Percentiles rank a stretch among this genome's conserved stretches.
phyloP scores from a whole-genome alignment of 2,329 filamentous ascomycete genomes.

The Fusarium bactridioides region DNA sequence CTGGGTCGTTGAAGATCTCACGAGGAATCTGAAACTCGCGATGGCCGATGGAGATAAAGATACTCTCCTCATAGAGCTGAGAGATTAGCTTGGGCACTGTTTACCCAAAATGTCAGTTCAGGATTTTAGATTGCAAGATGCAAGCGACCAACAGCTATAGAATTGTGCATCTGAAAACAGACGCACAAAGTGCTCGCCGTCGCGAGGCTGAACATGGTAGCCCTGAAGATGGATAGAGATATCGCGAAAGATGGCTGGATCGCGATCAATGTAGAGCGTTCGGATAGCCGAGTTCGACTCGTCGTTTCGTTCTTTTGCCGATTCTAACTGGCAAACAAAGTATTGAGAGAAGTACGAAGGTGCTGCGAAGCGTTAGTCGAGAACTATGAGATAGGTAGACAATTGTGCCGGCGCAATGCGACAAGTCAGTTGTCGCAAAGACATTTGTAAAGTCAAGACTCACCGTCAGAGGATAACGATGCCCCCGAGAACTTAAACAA shows the following conservation, averaged over 20 bases:
- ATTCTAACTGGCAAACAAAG: conserved; percentile 82
- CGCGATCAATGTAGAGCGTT: conserved; percentile 94
- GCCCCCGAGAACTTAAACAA: conserved; percentile 78
- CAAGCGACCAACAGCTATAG: conserved; percentile 72
- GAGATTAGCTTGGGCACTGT: conserved; percentile 87
- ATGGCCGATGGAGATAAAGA: conserved; percentile 90
- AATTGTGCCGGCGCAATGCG: neutral
- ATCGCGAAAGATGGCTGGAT: conserved; percentile 86
- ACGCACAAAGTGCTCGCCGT: conserved; percentile 88
- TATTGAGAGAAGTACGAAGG: conserved; percentile 97
- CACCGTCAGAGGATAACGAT: conserved; percentile 76
- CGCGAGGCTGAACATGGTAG: conserved; percentile 83
- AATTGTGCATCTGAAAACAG: conserved; percentile 96
- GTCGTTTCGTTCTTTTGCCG: conserved; percentile 66
- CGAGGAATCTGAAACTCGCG: conserved; percentile 89
- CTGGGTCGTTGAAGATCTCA: conserved; percentile 83
- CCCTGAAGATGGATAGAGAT: conserved; percentile 92
- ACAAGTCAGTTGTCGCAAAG: conserved; percentile 8
- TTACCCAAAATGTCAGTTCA: neutral
- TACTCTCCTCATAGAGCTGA: conserved; percentile 89
- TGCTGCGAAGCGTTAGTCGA: conserved; percentile 60
- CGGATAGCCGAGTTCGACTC: conserved; percentile 63
- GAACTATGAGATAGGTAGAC: neutral
- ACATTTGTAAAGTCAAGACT: conserved; percentile 36
- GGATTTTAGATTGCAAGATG: neutral